Base-by-base conservation (phyloP, 2,329 filamentous ascomycete genomes). In the Sarocladiaceae sp. region DNA sequence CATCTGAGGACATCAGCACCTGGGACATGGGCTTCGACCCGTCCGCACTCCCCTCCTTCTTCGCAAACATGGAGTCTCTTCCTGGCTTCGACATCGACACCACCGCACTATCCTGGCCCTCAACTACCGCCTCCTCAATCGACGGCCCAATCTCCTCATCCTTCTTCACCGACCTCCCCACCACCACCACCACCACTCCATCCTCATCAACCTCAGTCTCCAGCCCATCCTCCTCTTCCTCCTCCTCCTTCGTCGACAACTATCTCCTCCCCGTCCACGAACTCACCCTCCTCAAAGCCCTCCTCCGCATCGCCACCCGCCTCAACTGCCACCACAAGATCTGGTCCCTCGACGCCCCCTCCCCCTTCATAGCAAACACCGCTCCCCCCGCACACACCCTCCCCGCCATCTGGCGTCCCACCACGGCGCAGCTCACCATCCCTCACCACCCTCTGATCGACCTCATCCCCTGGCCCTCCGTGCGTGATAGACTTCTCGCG, bases 381-480 rank as follows among this genome's bases (percentile, higher is more conserved):
- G 55, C 51, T 18, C 58, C 58, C 34, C 49, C 63, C 53, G 32
- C 58, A 7, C 51, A 62, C 11, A 60, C 67, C 37, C 58, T 79
- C 6, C 73, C 72, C 2, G 35, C 45, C 12, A 64, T 70, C 29
- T 72, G 75, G 60, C 69, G 64, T 24, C 77, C 77, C 11, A 79
- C 74, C 0, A 44, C 59, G 9, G 63, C 67, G 0, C 77, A 80
- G 53, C 53, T 66, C 7, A 50, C 63, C 2, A 59, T 76, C 12
- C 70, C 73, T 1, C 77, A 81, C 49, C 77, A 80, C 50, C 76
- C 78, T 2, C 47, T 78, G 11, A 56, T 81, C 10, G 77, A 82
- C 53, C 58, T 80, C 21, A 57, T 81, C 1, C 77, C 76, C 1
- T 81, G 76, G 78, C 74, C 77, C 1, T 60, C 54, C 15, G 70